Evolutionary conservation across 352 stramenopile species (phyloP).

Genomic region (Pilasporangium apinafurcum): DNA sequence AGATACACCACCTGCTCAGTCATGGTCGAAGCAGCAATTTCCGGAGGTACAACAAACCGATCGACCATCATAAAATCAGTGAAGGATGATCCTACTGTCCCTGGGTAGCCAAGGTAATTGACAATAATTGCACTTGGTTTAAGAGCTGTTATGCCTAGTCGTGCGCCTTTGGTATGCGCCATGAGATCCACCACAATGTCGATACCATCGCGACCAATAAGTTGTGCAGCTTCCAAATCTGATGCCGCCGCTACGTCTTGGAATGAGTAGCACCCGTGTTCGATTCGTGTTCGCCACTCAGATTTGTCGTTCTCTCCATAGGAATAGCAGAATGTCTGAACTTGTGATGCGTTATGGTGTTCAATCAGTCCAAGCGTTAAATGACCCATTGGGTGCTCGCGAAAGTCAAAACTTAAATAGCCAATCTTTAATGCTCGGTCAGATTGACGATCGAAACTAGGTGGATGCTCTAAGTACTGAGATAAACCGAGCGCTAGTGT

Average conservation of each 20-base stretch:
- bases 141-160: conserved; percentile 56
- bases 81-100: conserved; percentile 70
- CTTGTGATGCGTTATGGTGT: conserved; percentile 37
- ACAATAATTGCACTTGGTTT: conserved; percentile 57
- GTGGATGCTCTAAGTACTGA: too few relatives aligned
- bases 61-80: conserved; percentile 84
- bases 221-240: conserved; percentile 44
- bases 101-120: conserved; percentile 90
- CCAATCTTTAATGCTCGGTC: conserved; percentile 74
- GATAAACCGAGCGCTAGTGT: conserved; percentile 24
- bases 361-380: conserved; percentile 83
- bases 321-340: conserved; percentile 66
- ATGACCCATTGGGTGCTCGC: conserved; percentile 91
- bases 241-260: conserved; percentile 43
- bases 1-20: conserved; percentile 87
- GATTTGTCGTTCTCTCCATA: conserved; percentile 81
- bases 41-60: conserved; percentile 49
- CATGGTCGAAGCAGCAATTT: conserved; percentile 31
- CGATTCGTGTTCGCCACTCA: conserved; percentile 45
- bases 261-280: conserved; percentile 48
- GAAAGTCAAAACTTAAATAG: conserved; percentile 89
- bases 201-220: conserved; percentile 49
- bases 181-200: conserved; percentile 91
- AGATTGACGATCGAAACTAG: too few relatives aligned
- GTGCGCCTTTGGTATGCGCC: conserved; percentile 82